Conservation (phyloP, 306 rosid genomes). For the Purshia tridentata region DNA sequence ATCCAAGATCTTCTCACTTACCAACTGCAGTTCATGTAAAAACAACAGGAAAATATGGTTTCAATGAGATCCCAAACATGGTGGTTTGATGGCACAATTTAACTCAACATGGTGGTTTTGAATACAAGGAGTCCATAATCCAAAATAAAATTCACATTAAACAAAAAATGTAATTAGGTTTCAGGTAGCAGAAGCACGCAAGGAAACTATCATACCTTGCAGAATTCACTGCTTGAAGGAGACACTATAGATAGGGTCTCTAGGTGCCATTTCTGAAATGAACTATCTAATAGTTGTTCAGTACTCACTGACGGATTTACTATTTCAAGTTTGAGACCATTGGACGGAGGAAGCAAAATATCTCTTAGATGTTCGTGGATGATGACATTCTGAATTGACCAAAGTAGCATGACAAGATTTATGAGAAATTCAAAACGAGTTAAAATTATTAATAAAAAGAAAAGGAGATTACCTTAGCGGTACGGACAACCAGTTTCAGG, state of each 20-base stretch:
- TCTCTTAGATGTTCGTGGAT: conserved; percentile 3
- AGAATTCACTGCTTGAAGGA: conserved; percentile 13
- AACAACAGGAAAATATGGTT: not conserved
- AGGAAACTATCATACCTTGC: conserved; percentile 4
- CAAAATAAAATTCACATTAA: not conserved
- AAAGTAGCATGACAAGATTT: not conserved
- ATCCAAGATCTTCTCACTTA: not conserved
- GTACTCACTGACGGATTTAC: not conserved
- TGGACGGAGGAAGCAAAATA: not conserved
- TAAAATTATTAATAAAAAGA: not conserved
- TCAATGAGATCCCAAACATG: not conserved
- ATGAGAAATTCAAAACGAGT: not conserved
- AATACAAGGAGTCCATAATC: not conserved
- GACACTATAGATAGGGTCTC: conserved; percentile 18
- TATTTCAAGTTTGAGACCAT: conserved; percentile 7
- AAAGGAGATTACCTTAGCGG: not conserved
- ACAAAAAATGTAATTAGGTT: not conserved
- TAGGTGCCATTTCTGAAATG: conserved; percentile 9
- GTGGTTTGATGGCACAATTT: not conserved
- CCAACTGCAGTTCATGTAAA: conserved; percentile 6
- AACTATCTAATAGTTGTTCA: not conserved
- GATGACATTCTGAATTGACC: conserved; percentile 9
- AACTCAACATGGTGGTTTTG: not conserved
- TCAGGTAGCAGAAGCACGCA: not conserved
- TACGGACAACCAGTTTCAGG: conserved; percentile 8